phyloP scores from a whole-genome alignment of 106 monocot species.

The Phalaenopsis aphrodite region DNA sequence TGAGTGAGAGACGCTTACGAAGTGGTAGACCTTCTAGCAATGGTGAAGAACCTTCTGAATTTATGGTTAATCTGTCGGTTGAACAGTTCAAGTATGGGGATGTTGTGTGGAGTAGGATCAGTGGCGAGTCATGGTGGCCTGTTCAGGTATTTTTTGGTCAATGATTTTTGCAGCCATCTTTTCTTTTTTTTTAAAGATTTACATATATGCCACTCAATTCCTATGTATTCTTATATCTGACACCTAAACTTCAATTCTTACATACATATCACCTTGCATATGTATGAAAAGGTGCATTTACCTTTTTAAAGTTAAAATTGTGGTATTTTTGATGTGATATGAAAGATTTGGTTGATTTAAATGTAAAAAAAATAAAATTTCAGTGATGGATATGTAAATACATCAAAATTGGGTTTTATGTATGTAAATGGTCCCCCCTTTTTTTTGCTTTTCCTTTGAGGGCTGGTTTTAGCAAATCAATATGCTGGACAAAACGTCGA shows the following conservation, averaged over 20 bases:
- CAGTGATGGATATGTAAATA: no score
- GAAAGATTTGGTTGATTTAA: no score
- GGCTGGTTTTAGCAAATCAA: neutral
- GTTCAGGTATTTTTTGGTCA: constrained; percentile 5
- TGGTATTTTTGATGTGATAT: no score
- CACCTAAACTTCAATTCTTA: no score
- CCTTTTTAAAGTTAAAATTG: neutral
- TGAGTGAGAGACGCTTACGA: constrained; percentile 2
- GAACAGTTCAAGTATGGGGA: neutral
- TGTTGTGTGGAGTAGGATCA: constrained; percentile 1
- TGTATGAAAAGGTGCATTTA: neutral
- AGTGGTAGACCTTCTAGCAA: neutral
- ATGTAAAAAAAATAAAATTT: no score
- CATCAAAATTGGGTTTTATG: no score
- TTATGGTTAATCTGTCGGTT: constrained; percentile 1
- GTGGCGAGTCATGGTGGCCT: constrained; percentile 6
- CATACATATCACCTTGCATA: no score
- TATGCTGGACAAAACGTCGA: neutral
- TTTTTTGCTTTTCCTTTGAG: neutral
- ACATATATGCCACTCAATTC: neutral
- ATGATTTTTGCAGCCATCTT: neutral
- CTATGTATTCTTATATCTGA: neutral
- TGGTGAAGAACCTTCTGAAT: constrained; percentile 3
- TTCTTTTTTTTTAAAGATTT: neutral
- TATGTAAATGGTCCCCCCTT: neutral